Conservation (phyloP, 2,329 filamentous ascomycete species). For the Pseudodiploospora longispora region DNA sequence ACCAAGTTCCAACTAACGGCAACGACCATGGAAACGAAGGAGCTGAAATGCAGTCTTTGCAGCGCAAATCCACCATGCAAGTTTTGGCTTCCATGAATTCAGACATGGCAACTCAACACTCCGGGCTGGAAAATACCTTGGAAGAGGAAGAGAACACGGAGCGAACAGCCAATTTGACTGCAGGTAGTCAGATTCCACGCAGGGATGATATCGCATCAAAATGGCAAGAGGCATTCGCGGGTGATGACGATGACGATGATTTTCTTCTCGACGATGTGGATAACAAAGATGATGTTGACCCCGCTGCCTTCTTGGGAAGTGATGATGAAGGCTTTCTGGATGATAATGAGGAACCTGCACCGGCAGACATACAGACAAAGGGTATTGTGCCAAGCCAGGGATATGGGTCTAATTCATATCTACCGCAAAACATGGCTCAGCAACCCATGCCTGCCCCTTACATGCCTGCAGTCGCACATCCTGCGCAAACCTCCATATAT, state of each 20-base stretch:
- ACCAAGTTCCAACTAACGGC: conserved; percentile 32
- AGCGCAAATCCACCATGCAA: conserved; percentile 63
- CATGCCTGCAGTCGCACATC: conserved; percentile 2
- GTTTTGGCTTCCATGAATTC: conserved; percentile 46
- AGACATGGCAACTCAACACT: conserved; percentile 20
- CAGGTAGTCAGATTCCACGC: conserved; percentile 7
- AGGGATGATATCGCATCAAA: conserved; percentile 66
- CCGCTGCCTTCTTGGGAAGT: conserved; percentile 63
- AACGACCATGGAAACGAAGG: neutral
- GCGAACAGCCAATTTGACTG: neutral
- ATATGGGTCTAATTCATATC: conserved; percentile 3
- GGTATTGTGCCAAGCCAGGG: neutral
- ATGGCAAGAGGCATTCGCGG: conserved; percentile 76
- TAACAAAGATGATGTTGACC: conserved; percentile 41
- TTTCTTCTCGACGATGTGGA: conserved; percentile 52
- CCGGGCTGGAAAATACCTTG: conserved; percentile 22
- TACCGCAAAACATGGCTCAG: conserved; percentile 1
- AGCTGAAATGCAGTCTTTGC: conserved; percentile 29
- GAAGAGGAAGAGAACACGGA: conserved; percentile 16
- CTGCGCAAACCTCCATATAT: conserved; percentile 1
- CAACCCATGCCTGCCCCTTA: conserved; percentile 5
- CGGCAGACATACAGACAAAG: conserved; percentile 9
- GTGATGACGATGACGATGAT: conserved; percentile 62
- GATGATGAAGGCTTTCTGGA: conserved; percentile 83
- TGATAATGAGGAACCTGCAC: conserved; percentile 45